Conservation (phyloP, 2,329 filamentous ascomycete genomes). For the Ophiocordyceps camponoti-floridani region DNA sequence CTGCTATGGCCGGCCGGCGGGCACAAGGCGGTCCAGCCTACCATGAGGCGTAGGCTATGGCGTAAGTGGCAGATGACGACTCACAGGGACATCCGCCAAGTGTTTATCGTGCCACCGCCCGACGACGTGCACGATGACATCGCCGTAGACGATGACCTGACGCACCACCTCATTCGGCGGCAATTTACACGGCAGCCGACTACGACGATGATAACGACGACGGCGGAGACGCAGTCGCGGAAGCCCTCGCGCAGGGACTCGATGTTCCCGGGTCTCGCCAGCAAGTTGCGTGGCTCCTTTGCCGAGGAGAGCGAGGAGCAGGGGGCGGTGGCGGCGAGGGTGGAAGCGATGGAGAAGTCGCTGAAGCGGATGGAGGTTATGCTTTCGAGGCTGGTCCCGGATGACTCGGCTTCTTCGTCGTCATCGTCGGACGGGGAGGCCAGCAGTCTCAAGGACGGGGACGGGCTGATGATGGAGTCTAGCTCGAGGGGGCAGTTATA, state of each 20-base stretch:
- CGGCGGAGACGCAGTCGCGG: slow-evolving; percentile 12
- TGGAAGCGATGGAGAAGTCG: slow-evolving; percentile 31
- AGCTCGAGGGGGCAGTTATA: slow-evolving; percentile 8
- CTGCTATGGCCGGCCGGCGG: slow-evolving; percentile 36
- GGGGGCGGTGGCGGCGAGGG: slow-evolving; percentile 22
- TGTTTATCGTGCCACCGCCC: slow-evolving; percentile 55
- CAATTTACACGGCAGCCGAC: slow-evolving; percentile 34
- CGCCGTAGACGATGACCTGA: slow-evolving; percentile 39
- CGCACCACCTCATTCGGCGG: slow-evolving; percentile 36
- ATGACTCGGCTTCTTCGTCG: slow-evolving; percentile 7
- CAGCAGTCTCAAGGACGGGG: slow-evolving; percentile 11
- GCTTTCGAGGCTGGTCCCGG: slow-evolving; percentile 19
- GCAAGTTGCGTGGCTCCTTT: slow-evolving; percentile 30
- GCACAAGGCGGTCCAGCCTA: slow-evolving; percentile 5
- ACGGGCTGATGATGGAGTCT: slow-evolving; percentile 11
- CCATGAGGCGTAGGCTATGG: slow-evolving; percentile 35
- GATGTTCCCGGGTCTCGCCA: slow-evolving; percentile 31
- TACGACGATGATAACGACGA: too few species aligned
- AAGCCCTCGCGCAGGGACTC: slow-evolving; percentile 33
- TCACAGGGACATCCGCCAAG: slow-evolving; percentile 53
- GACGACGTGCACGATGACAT: slow-evolving; percentile 39
- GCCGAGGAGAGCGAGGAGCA: slow-evolving; percentile 23
- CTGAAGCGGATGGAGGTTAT: slow-evolving; percentile 30
- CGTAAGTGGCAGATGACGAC: slow-evolving; percentile 50
- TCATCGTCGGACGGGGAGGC: slow-evolving; percentile 12